A percentile compares a stretch with the other conserved stretches of the same genome.
Conservation (phyloP, 2,329 filamentous ascomycete genomes). For the Fusarium mexicanum region DNA sequence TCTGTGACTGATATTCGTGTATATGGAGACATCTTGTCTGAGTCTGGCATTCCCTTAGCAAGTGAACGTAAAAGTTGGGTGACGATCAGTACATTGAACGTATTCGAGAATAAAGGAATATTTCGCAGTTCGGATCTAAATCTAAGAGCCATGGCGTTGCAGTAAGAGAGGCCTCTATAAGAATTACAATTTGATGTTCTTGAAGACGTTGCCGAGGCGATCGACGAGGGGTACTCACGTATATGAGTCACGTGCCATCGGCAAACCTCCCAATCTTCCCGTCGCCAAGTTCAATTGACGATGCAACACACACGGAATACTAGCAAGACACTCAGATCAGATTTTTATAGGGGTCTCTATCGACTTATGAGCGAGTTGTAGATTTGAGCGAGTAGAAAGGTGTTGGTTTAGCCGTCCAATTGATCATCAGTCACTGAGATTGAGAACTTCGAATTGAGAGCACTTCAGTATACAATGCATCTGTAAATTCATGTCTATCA, state of each 20-base stretch:
- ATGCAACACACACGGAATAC: too few species aligned
- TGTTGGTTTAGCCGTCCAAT: neutral
- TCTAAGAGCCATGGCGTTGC: neutral
- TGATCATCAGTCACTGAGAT: neutral
- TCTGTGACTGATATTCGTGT: conserved; percentile 23
- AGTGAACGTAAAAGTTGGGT: neutral
- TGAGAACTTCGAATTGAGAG: conserved; percentile 20
- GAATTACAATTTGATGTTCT: neutral
- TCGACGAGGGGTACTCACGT: neutral
- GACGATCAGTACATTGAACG: neutral
- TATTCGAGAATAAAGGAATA: neutral
- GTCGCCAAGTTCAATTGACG: neutral
- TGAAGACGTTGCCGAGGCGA: neutral
- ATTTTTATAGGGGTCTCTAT: too few species aligned
- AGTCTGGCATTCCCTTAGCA: neutral
- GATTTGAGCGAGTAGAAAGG: too few species aligned
- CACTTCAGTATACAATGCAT: conserved; percentile 17
- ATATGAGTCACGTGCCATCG: neutral
- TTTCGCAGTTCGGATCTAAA: too few species aligned
- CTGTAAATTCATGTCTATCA: conserved; percentile 29
- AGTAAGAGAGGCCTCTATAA: neutral
- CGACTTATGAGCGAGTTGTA: too few species aligned
- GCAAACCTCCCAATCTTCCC: neutral
- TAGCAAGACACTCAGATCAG: too few species aligned
- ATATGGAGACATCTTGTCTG: conserved; percentile 13